These are phyloP conservation scores for Dalbergia cultrata DNA, from an alignment of 306 rosid genomes.

Conservation along the genomic window DNA sequence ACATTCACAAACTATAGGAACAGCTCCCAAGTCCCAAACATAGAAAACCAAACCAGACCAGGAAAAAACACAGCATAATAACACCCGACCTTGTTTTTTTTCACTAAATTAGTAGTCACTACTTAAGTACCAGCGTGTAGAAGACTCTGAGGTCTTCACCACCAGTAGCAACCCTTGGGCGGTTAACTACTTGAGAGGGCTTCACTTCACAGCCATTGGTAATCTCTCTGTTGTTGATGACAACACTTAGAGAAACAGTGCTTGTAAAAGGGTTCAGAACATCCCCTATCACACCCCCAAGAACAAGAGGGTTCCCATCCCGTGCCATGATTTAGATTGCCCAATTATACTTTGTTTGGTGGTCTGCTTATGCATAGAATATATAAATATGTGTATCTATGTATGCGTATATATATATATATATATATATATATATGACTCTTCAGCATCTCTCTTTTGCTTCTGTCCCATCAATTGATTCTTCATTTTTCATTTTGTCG, in stretches of 20 bases:
- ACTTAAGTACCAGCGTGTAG: constrained; percentile 50
- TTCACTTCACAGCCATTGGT: constrained; percentile 44
- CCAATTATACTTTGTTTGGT: too few relatives aligned
- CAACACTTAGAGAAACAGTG: constrained; percentile 26
- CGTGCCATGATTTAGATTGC: constrained; percentile 28
- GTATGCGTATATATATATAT: not conserved
- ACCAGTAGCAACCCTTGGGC: constrained; percentile 38
- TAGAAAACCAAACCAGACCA: too few relatives aligned
- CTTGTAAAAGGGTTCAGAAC: constrained; percentile 53
- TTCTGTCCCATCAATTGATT: constrained; percentile 34
- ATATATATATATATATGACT: not conserved
- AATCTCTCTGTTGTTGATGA: constrained; percentile 49
- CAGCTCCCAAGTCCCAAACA: too few relatives aligned
- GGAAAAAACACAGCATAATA: too few relatives aligned
- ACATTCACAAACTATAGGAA: too few relatives aligned
- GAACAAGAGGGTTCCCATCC: constrained; percentile 39
- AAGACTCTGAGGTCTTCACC: constrained; percentile 56
- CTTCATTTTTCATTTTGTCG: not conserved
- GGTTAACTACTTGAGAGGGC: constrained; percentile 49
- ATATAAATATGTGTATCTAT: not conserved
- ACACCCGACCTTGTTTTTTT: too few relatives aligned
- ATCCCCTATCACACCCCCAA: constrained; percentile 55
- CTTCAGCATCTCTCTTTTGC: constrained; percentile 50
- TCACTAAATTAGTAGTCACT: too few relatives aligned
- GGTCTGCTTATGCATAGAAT: too few relatives aligned